phyloP scores from a whole-genome alignment of 108 stramenopile genomes.

The Phaeodactylum tricornutum region DNA sequence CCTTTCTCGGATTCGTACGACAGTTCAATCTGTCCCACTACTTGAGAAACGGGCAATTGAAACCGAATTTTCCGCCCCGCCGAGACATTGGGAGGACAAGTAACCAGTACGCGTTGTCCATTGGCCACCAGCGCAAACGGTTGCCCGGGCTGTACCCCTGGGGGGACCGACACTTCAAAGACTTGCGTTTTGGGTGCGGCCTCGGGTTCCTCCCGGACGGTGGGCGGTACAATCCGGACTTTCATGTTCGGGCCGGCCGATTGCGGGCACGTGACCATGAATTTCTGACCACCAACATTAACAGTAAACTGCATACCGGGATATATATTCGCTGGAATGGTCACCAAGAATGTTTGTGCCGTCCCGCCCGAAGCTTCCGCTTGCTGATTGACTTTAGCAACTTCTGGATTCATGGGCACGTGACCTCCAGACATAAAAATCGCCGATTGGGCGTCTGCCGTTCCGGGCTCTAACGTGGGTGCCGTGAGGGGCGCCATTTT shows the following conservation, averaged over 20 bases:
- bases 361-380: constrained; percentile 25
- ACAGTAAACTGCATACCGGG: constrained; percentile 82
- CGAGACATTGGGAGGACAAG: constrained; percentile 77
- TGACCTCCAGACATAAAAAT: constrained; percentile 49
- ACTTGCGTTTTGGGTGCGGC: constrained; percentile 68
- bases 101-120: constrained; percentile 85
- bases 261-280: constrained; percentile 75
- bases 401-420: constrained; percentile 50
- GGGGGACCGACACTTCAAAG: constrained; percentile 82
- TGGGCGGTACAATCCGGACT: constrained; percentile 70
- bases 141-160: constrained; percentile 72
- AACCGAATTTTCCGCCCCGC: constrained; percentile 88
- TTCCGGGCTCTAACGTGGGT: constrained; percentile 7
- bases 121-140: constrained; percentile 82
- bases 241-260: constrained; percentile 72
- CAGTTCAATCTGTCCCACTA: constrained; percentile 30
- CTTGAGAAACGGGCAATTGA: constrained; percentile 61
- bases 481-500: constrained; percentile 57
- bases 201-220: constrained; percentile 20
- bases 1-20: constrained; percentile 63
- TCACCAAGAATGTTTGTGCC: constrained; percentile 70
- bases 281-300: constrained; percentile 63
- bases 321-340: constrained; percentile 63
- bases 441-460: neutral
- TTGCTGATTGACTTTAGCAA: constrained; percentile 29